Evolutionary conservation across 1,139 yeast species (phyloP).

Genomic region (Hyphopichia khmerensis): DNA sequence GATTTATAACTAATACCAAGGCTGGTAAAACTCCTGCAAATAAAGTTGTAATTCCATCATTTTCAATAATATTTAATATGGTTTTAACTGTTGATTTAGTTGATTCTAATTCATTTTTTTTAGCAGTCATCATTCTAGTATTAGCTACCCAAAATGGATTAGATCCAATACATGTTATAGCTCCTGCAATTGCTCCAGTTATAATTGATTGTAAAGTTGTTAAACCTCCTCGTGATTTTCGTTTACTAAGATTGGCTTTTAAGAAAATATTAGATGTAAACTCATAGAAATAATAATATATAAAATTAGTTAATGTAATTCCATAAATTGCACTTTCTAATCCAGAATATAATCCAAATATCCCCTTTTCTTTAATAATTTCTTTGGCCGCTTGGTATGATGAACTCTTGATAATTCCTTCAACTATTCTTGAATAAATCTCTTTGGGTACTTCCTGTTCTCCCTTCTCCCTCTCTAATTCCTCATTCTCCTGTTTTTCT

Average conservation of each 20-base stretch:
- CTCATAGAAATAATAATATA: slow-evolving; percentile 90
- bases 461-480: slow-evolving; percentile 15
- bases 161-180: slow-evolving; percentile 80
- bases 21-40: slow-evolving; percentile 90
- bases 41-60: slow-evolving; percentile 70
- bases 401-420: slow-evolving; percentile 19
- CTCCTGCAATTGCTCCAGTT: slow-evolving; percentile 86
- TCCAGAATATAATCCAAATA: slow-evolving; percentile 76
- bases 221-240: slow-evolving; percentile 37
- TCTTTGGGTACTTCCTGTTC: slow-evolving; percentile 9
- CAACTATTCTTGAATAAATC: slow-evolving; percentile 18
- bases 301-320: slow-evolving; percentile 79
- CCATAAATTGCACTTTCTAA: slow-evolving; percentile 87
- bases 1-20: slow-evolving; percentile 78
- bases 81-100: slow-evolving; percentile 48
- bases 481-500: slow-evolving; percentile 15
- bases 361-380: slow-evolving; percentile 62
- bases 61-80: slow-evolving; percentile 59
- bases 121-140: slow-evolving; percentile 73
- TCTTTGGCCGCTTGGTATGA: slow-evolving; percentile 40
- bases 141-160: slow-evolving; percentile 97
- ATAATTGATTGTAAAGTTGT: slow-evolving; percentile 70
- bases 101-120: slow-evolving; percentile 25
- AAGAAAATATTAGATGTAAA: slow-evolving; percentile 58
- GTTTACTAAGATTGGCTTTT: slow-evolving; percentile 29